A percentile compares a stretch with the other conserved stretches of the same genome.
Evolutionary conservation across 1,284 basidiomycete species (phyloP).

Genomic region (Trichosporon ovoides): DNA sequence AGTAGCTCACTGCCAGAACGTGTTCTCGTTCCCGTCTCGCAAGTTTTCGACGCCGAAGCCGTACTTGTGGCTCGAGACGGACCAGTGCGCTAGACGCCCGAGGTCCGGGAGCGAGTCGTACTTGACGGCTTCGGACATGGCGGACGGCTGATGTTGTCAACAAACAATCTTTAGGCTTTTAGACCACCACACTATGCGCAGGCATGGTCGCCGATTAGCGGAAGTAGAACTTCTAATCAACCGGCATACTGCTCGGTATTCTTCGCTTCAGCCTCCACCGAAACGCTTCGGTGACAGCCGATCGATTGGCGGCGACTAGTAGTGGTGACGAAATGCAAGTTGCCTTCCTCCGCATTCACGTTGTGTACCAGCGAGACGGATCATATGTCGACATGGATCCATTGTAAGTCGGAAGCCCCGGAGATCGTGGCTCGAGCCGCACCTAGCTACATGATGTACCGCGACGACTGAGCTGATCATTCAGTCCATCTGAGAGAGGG

Average conservation of each 20-base stretch:
- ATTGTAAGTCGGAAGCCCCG: not conserved
- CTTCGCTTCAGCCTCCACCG: not conserved
- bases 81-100: slow-evolving; percentile 74
- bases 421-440: not conserved
- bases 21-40: slow-evolving; percentile 78
- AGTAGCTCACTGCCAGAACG: slow-evolving; percentile 90
- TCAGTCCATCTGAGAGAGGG: slow-evolving; percentile 21
- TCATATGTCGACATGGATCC: slow-evolving; percentile 12
- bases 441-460: not conserved
- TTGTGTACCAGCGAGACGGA: not conserved
- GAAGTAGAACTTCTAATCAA: not conserved
- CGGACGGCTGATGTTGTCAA: not conserved
- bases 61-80: slow-evolving; percentile 94
- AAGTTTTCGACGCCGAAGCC: slow-evolving; percentile 93
- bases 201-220: not conserved
- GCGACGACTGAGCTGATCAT: slow-evolving; percentile 11
- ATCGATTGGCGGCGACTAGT: not conserved
- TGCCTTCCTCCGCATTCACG: not conserved
- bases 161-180: no score
- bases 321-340: not conserved
- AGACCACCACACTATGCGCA: no score
- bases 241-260: not conserved
- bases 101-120: slow-evolving; percentile 29
- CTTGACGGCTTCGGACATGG: not conserved
- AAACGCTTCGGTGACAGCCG: slow-evolving; percentile 2